Conservation (phyloP, 2,329 filamentous ascomycete genomes). For the Fusarium keratoplasticum region DNA sequence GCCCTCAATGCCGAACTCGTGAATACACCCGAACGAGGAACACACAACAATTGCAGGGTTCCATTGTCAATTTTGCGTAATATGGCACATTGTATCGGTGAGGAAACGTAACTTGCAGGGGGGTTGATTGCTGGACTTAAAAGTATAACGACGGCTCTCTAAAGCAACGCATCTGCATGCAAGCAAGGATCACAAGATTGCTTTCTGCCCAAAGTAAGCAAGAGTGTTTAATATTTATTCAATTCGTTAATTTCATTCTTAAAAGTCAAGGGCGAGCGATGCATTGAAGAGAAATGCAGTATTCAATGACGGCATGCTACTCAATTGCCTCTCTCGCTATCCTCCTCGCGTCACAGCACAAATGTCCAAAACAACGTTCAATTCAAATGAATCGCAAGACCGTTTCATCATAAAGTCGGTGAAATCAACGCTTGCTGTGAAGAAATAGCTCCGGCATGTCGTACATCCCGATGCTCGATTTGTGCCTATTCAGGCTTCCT, state of each 20-base stretch:
- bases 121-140: no score
- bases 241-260: background rate
- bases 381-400: background rate
- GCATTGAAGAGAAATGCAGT: no score
- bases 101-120: no score
- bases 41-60: no score
- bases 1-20: no score
- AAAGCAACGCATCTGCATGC: no score
- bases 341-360: background rate
- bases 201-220: background rate
- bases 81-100: no score
- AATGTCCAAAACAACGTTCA: background rate
- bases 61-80: no score
- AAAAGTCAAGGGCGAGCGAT: no score
- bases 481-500: slow-evolving; percentile 1
- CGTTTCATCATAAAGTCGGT: background rate
- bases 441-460: background rate
- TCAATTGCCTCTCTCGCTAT: background rate
- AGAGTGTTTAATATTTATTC: background rate
- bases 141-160: no score
- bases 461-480: background rate
- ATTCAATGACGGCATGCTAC: background rate
- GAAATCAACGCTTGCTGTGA: background rate
- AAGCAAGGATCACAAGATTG: background rate
- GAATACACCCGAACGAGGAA: no score